Evolutionary conservation across 768 basidiomycete species (phyloP).

Genomic region (Crassisporium funariophilum): DNA sequence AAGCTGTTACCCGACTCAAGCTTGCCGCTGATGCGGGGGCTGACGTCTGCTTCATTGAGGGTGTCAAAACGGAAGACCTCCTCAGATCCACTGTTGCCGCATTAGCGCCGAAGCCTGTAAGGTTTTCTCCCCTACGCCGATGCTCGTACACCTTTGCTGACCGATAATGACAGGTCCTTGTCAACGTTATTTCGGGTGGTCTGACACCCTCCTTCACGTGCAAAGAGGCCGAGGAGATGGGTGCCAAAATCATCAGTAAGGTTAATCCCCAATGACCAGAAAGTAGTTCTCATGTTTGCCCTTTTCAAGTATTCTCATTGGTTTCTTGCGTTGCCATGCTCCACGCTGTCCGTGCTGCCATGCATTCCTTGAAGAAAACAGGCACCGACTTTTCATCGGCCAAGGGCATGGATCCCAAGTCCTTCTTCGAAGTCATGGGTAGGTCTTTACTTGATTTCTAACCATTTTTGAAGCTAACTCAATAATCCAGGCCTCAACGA

Average conservation of each 20-base stretch:
- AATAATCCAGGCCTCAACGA: constrained; percentile 52
- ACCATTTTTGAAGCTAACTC: neutral
- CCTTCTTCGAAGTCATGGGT: constrained; percentile 82
- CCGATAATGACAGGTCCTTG: constrained; percentile 51
- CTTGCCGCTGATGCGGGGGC: constrained; percentile 75
- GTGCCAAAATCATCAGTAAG: constrained; percentile 80
- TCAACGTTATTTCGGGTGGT: constrained; percentile 80
- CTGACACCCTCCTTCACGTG: constrained; percentile 75
- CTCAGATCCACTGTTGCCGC: constrained; percentile 65
- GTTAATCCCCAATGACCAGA: constrained; percentile 4
- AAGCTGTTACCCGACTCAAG: constrained; percentile 65
- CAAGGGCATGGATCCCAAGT: constrained; percentile 74
- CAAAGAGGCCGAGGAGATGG: constrained; percentile 66
- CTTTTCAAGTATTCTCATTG: constrained; percentile 63
- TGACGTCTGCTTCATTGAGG: constrained; percentile 82
- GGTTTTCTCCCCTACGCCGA: constrained; percentile 14
- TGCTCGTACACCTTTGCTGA: neutral
- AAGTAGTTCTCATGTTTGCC: neutral
- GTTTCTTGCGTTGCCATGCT: constrained; percentile 78
- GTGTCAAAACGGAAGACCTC: constrained; percentile 68
- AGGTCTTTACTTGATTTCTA: constrained; percentile 15
- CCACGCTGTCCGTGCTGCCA: constrained; percentile 77
- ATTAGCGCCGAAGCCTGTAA: constrained; percentile 69
- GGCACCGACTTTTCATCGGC: constrained; percentile 67
- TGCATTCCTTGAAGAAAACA: constrained; percentile 74